phyloP scores from a whole-genome alignment of 768 basidiomycete species.

The Pleurotus djamor region DNA sequence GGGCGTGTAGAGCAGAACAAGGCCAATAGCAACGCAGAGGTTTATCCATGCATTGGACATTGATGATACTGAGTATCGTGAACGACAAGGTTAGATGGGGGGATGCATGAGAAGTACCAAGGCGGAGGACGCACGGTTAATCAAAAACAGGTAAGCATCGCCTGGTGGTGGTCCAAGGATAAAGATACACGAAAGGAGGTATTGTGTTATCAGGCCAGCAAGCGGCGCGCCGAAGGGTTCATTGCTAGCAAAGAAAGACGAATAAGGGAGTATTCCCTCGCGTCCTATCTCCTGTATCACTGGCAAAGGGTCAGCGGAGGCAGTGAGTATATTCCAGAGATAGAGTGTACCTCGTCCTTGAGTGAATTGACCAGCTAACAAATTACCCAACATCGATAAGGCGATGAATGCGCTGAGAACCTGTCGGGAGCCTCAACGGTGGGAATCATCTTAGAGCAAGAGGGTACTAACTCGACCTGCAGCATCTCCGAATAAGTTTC shows the following conservation, averaged over 20 bases:
- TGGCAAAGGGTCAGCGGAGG: constrained; percentile 17
- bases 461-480: constrained; percentile 49
- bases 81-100: neutral
- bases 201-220: constrained; percentile 62
- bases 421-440: constrained; percentile 24
- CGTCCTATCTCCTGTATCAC: constrained; percentile 75
- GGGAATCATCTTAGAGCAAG: neutral
- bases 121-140: constrained; percentile 46
- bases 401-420: constrained; percentile 60
- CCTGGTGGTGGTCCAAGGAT: constrained; percentile 62
- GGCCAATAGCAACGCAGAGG: constrained; percentile 55
- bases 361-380: constrained; percentile 61
- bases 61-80: constrained; percentile 43
- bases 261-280: constrained; percentile 66
- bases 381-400: constrained; percentile 62
- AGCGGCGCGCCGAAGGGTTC: constrained; percentile 70
- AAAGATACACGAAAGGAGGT: constrained; percentile 52
- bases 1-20: constrained; percentile 57
- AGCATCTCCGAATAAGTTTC: constrained; percentile 63
- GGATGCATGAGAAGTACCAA: neutral
- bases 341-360: constrained; percentile 56
- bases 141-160: constrained; percentile 71
- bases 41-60: constrained; percentile 61
- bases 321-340: neutral
- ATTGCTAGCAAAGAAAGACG: constrained; percentile 68